These are phyloP conservation scores for Omphalotus guepiniiformis DNA, from an alignment of 768 basidiomycete genomes.

Conservation along the genomic window DNA sequence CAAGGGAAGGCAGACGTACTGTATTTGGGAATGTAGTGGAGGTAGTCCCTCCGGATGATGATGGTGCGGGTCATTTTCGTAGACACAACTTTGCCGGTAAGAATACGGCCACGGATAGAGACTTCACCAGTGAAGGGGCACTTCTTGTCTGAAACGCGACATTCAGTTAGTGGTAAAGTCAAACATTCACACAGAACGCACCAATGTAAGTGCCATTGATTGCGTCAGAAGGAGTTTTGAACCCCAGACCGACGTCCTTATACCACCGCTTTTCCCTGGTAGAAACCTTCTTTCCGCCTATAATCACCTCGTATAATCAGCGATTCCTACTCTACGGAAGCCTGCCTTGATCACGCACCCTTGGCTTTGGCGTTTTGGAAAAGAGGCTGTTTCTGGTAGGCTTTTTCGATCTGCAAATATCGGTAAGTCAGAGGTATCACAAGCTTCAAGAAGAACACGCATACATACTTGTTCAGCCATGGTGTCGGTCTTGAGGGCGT, in stretches of 20 bases:
- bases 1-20: slow-evolving; percentile 48
- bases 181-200: slow-evolving; percentile 34
- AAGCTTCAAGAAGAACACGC: neutral
- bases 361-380: slow-evolving; percentile 97
- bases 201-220: slow-evolving; percentile 96
- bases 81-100: slow-evolving; percentile 95
- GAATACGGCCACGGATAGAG: slow-evolving; percentile 98
- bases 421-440: slow-evolving; percentile 4
- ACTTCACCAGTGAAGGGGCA: slow-evolving; percentile 97
- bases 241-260: slow-evolving; percentile 96
- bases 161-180: slow-evolving; percentile 2
- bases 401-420: slow-evolving; percentile 95
- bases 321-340: slow-evolving; percentile 12
- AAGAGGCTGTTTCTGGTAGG: slow-evolving; percentile 95
- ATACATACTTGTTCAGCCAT: slow-evolving; percentile 62
- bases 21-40: slow-evolving; percentile 98
- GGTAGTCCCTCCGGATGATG: slow-evolving; percentile 92
- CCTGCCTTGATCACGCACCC: slow-evolving; percentile 52
- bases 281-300: slow-evolving; percentile 86
- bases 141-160: slow-evolving; percentile 84
- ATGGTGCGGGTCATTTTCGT: slow-evolving; percentile 99
- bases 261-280: slow-evolving; percentile 98
- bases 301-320: neutral
- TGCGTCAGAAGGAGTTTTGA: slow-evolving; percentile 94
- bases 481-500: slow-evolving; percentile 42